Evolutionary conservation across 495 filamentous ascomycete genomes (phyloP).

Genomic region (Neurospora africana): DNA sequence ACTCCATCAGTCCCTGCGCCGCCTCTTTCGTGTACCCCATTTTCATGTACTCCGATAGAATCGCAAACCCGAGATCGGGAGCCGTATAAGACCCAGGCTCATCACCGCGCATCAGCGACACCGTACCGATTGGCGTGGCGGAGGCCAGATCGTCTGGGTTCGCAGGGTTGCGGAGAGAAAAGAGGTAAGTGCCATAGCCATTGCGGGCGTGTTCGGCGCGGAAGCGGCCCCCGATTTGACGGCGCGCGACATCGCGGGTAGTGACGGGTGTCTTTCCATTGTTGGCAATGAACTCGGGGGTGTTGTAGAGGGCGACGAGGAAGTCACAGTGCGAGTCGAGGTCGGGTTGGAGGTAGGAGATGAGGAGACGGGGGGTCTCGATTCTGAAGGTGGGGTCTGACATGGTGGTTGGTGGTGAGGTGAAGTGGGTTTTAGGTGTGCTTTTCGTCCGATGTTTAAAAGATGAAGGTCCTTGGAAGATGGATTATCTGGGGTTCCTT

Average conservation of each 20-base stretch:
- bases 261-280: conserved; percentile 16
- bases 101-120: conserved; percentile 22
- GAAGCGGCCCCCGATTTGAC: conserved; percentile 13
- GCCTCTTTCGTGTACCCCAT: conserved; percentile 34
- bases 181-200: conserved; percentile 23
- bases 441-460: not conserved
- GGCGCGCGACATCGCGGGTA: conserved; percentile 15
- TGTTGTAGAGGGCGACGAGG: conserved; percentile 26
- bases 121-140: conserved; percentile 16
- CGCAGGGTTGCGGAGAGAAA: conserved; percentile 8
- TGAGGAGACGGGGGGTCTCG: conserved; percentile 23
- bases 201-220: conserved; percentile 19
- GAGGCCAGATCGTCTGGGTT: not conserved
- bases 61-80: conserved; percentile 29
- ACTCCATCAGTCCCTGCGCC: conserved; percentile 20
- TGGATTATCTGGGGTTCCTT: not conserved
- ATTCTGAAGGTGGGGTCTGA: conserved; percentile 18
- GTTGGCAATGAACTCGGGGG: conserved; percentile 20
- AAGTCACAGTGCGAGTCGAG: conserved; percentile 25
- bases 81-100: conserved; percentile 13
- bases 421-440: not conserved
- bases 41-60: conserved; percentile 21
- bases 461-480: not conserved
- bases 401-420: not conserved
- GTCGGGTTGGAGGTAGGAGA: conserved; percentile 21